Evolutionary conservation across 441 rosid genomes (phyloP).

Genomic region (Biscutella auriculata): DNA sequence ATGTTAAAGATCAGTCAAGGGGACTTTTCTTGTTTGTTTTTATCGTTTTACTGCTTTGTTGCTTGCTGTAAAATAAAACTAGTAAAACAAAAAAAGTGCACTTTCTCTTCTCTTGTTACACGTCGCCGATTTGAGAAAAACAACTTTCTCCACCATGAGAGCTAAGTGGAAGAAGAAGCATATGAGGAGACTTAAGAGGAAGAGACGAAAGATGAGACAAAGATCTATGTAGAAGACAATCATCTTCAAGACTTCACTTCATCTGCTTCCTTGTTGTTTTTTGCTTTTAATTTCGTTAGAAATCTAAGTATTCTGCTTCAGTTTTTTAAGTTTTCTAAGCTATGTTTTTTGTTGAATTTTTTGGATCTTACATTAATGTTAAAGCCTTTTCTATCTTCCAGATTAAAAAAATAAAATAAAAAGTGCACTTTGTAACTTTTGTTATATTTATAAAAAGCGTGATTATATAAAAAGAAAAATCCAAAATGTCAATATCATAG

Average conservation of each 20-base stretch:
- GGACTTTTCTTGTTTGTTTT: neutral
- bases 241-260: neutral
- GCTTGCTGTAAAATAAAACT: neutral
- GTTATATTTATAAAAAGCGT: no score
- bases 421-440: no score
- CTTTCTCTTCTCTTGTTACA: no score
- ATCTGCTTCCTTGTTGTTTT: slow-evolving; percentile 9
- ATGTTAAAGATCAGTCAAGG: neutral
- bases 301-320: slow-evolving; percentile 8
- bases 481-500: no score
- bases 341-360: slow-evolving; percentile 10
- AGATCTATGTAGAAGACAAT: slow-evolving; percentile 57
- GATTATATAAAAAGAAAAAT: no score
- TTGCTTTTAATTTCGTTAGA: neutral
- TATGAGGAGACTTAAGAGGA: slow-evolving; percentile 86
- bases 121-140: no score
- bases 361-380: slow-evolving; percentile 6
- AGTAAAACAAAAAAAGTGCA: no score
- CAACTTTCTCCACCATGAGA: no score
- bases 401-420: no score
- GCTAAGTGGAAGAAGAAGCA: slow-evolving; percentile 99
- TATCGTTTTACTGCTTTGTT: neutral
- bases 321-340: neutral
- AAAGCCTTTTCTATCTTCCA: neutral
- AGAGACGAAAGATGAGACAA: slow-evolving; percentile 92